Conservation (phyloP, 78 protist genomes). For the Acrasis kona region DNA sequence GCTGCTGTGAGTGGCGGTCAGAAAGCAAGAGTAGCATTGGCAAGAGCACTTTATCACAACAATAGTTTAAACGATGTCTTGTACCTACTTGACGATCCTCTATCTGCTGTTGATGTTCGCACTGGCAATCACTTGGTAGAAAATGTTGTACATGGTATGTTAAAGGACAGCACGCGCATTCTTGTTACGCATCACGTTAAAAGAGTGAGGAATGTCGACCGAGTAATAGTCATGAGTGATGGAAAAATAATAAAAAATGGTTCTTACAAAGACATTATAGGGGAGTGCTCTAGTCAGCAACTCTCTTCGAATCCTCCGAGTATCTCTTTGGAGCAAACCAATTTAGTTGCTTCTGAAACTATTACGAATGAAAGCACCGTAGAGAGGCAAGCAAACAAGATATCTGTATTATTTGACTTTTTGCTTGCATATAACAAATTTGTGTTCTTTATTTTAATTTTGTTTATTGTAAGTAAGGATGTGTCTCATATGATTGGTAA, state of each 20-base stretch:
- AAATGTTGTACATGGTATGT: background rate
- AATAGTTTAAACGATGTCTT: constrained; percentile 29
- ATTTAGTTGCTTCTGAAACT: background rate
- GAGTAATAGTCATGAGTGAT: constrained; percentile 38
- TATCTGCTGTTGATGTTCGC: constrained; percentile 68
- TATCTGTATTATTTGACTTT: background rate
- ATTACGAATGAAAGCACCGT: background rate
- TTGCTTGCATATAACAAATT: background rate
- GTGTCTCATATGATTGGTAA: too few species aligned
- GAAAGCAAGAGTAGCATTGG: constrained; percentile 57
- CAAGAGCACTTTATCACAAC: constrained; percentile 85
- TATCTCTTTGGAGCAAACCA: background rate
- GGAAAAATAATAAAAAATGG: constrained; percentile 29
- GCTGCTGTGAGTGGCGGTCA: constrained; percentile 66
- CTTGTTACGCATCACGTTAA: constrained; percentile 57
- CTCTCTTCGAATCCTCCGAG: background rate
- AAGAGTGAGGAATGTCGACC: constrained; percentile 16
- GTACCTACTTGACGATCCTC: constrained; percentile 78
- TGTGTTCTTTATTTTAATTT: too few species aligned
- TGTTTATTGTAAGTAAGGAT: too few species aligned
- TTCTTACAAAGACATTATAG: background rate
- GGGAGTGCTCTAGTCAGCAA: background rate
- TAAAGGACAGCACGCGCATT: constrained; percentile 4
- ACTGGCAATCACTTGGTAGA: constrained; percentile 17
- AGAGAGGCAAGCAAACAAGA: background rate